Evolutionary conservation across 2,329 filamentous ascomycete genomes (phyloP).

Genomic region (Apiospora sp.): DNA sequence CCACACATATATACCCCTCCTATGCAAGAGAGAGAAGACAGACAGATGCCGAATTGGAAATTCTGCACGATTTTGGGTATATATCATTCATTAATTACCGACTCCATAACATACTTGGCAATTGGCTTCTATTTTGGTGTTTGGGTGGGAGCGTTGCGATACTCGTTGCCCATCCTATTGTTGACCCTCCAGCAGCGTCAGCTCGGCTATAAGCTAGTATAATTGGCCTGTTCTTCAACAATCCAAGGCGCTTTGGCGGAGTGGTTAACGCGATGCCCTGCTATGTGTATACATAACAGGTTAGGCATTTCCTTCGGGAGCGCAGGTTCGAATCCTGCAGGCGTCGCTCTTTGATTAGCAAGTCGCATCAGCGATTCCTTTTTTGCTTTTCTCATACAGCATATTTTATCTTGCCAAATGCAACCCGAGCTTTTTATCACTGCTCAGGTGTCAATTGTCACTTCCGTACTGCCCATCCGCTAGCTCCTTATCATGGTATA

Average conservation of each 20-base stretch:
- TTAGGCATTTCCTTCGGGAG: conserved; percentile 20
- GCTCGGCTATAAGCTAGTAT: background rate
- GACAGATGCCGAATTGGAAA: background rate
- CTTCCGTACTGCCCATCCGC: no score
- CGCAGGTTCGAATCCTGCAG: conserved; percentile 22
- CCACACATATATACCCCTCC: background rate
- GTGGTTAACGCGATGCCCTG: conserved; percentile 22
- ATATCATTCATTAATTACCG: no score
- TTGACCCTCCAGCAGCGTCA: background rate
- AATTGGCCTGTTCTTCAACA: background rate
- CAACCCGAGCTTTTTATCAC: no score
- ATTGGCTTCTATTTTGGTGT: background rate
- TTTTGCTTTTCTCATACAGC: background rate
- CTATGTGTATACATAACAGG: conserved; percentile 8
- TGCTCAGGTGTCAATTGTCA: no score
- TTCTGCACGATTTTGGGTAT: background rate
- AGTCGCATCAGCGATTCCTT: background rate
- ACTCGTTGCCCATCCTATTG: background rate
- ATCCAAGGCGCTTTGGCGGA: conserved; percentile 18
- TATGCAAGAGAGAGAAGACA: background rate
- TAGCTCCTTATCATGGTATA: background rate
- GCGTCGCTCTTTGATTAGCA: background rate
- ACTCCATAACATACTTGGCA: background rate
- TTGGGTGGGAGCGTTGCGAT: background rate
- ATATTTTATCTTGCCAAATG: background rate